Percentiles rank a stretch among this genome's conserved stretches.
Conservation (phyloP, 2,329 filamentous ascomycete species). For the Alternaria solani region DNA sequence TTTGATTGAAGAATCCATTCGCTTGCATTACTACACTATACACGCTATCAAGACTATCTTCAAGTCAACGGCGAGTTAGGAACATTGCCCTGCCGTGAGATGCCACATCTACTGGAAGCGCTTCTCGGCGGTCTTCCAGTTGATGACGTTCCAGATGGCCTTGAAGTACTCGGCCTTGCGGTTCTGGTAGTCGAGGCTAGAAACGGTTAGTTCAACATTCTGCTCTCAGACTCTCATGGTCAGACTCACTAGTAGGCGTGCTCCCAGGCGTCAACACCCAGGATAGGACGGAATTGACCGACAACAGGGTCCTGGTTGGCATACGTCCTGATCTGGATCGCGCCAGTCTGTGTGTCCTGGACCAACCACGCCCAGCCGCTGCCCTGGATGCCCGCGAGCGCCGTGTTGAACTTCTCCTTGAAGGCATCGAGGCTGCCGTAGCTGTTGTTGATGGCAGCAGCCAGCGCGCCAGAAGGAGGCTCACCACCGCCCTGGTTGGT, state of each 20-base stretch:
- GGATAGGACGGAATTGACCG: conserved; percentile 79
- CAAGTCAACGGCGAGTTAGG: conserved; percentile 4
- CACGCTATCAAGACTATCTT: background rate
- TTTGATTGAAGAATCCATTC: background rate
- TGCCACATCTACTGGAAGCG: conserved; percentile 63
- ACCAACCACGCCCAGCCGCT: conserved; percentile 71
- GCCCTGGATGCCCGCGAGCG: conserved; percentile 70
- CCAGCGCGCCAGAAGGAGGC: conserved; percentile 65
- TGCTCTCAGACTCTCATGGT: fast-evolving
- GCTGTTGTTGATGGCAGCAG: conserved; percentile 65
- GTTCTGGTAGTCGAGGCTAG: conserved; percentile 86
- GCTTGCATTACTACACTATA: conserved; percentile 16
- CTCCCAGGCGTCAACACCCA: conserved; percentile 96
- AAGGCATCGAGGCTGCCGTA: conserved; percentile 67
- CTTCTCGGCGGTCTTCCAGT: conserved; percentile 90
- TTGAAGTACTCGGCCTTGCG: conserved; percentile 95
- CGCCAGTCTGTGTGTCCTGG: conserved; percentile 67
- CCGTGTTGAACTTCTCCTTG: conserved; percentile 70
- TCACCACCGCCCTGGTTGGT: conserved; percentile 71
- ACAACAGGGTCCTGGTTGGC: conserved; percentile 90
- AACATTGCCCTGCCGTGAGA: conserved; percentile 6
- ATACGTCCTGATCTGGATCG: conserved; percentile 72
- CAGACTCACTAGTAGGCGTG: conserved; percentile 57
- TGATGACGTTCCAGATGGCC: conserved; percentile 92
- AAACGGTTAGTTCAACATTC: background rate